Conservation (phyloP, 148 eudicot species). For the Pharnaceum exiguum region DNA sequence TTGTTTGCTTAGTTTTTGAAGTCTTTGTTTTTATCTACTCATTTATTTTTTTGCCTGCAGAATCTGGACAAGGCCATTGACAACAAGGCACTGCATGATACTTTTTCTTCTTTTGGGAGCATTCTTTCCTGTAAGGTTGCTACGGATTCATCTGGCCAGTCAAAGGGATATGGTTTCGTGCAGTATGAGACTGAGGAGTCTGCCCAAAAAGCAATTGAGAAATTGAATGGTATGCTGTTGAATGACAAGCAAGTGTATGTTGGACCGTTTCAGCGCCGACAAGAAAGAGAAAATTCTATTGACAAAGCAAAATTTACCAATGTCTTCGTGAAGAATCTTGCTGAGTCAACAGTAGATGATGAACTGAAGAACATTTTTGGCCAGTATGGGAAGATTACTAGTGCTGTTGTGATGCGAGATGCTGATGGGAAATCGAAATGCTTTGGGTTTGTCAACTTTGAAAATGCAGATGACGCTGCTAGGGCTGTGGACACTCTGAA, state of each 20-base stretch:
- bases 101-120: slow-evolving; percentile 74
- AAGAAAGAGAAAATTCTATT: slow-evolving; percentile 59
- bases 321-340: slow-evolving; percentile 77
- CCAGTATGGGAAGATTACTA: slow-evolving; percentile 70
- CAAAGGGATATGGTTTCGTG: slow-evolving; percentile 91
- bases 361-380: slow-evolving; percentile 59
- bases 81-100: slow-evolving; percentile 71
- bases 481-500: slow-evolving; percentile 69
- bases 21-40: neutral
- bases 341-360: slow-evolving; percentile 71
- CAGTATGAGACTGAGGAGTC: slow-evolving; percentile 80
- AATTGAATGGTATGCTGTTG: slow-evolving; percentile 75
- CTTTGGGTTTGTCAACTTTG: slow-evolving; percentile 97
- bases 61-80: slow-evolving; percentile 92
- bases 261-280: slow-evolving; percentile 75
- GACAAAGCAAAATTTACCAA: slow-evolving; percentile 71
- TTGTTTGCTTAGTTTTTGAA: neutral
- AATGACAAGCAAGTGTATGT: slow-evolving; percentile 91
- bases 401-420: slow-evolving; percentile 83
- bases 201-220: slow-evolving; percentile 77
- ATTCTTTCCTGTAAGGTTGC: slow-evolving; percentile 90
- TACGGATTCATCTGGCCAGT: slow-evolving; percentile 71
- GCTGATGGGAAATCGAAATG: slow-evolving; percentile 76
- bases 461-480: slow-evolving; percentile 78
- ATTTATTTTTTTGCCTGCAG: slow-evolving; percentile 24